phyloP scores from a whole-genome alignment of 2,329 filamentous ascomycete species.

The Colletotrichum coccodes region DNA sequence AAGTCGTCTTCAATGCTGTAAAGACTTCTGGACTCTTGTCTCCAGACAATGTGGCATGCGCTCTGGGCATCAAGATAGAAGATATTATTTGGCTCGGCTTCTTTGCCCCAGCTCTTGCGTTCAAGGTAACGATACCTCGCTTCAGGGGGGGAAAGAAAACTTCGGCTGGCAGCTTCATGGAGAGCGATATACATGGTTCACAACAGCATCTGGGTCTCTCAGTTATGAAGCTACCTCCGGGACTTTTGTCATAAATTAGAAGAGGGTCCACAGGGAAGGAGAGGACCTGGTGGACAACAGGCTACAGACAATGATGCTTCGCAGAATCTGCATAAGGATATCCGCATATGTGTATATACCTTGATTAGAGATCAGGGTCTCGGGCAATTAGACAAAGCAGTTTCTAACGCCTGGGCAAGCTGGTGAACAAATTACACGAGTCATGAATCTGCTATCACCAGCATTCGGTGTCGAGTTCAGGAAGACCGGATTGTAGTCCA shows the following conservation, averaged over 20 bases:
- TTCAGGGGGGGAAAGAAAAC: slow-evolving; percentile 8
- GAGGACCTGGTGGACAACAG: too few species aligned
- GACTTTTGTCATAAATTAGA: slow-evolving; percentile 24
- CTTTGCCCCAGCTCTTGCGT: slow-evolving; percentile 57
- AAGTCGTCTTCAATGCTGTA: slow-evolving; percentile 45
- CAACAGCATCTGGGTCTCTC: slow-evolving; percentile 21
- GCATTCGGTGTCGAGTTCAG: too few species aligned
- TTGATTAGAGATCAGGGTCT: too few species aligned
- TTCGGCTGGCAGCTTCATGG: slow-evolving; percentile 16
- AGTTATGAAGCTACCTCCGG: slow-evolving; percentile 10
- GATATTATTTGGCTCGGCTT: slow-evolving; percentile 51
- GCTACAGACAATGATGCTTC: too few species aligned
- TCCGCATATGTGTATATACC: too few species aligned
- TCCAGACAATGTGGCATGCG: slow-evolving; percentile 42
- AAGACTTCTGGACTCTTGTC: slow-evolving; percentile 48
- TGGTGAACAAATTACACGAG: too few species aligned
- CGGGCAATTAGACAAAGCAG: too few species aligned
- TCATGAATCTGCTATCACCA: too few species aligned
- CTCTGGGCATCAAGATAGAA: slow-evolving; percentile 40
- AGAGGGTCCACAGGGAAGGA: too few species aligned
- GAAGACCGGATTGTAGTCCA: too few species aligned
- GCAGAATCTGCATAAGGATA: too few species aligned
- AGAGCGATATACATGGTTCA: slow-evolving; percentile 21
- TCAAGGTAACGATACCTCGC: slow-evolving; percentile 53
- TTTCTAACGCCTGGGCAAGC: too few species aligned